Percentiles rank a stretch among this genome's conserved stretches.
Conservation (phyloP, 805 yeast species). For the Monosporozyma aquatica region DNA sequence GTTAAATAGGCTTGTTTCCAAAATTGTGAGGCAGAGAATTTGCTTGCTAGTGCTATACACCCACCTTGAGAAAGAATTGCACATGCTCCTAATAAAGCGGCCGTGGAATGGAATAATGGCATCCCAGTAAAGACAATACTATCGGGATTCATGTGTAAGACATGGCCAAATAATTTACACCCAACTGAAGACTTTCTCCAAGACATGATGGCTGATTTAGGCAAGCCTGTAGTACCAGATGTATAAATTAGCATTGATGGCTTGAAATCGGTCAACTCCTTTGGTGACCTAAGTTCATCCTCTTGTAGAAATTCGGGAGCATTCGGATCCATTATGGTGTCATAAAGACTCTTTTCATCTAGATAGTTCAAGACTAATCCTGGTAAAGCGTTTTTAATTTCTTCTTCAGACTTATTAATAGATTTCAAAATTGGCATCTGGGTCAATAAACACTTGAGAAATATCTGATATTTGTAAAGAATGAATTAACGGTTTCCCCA, state of each 20-base stretch:
- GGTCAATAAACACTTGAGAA: constrained; percentile 62
- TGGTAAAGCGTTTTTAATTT: constrained; percentile 33
- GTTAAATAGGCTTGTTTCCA: constrained; percentile 80
- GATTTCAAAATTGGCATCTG: constrained; percentile 50
- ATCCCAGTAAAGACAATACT: constrained; percentile 76
- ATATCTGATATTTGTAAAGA: constrained; percentile 65
- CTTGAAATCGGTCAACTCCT: constrained; percentile 43
- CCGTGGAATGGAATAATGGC: constrained; percentile 95
- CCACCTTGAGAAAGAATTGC: constrained; percentile 63
- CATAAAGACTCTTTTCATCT: constrained; percentile 41
- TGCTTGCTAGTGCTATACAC: constrained; percentile 66
- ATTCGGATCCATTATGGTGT: constrained; percentile 32
- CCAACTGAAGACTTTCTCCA: constrained; percentile 82
- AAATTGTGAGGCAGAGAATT: constrained; percentile 73
- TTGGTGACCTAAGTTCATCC: constrained; percentile 48
- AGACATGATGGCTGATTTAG: constrained; percentile 87
- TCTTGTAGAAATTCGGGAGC: constrained; percentile 46
- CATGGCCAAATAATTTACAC: constrained; percentile 55
- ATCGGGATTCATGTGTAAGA: constrained; percentile 46
- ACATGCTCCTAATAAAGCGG: constrained; percentile 75
- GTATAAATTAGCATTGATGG: constrained; percentile 75
- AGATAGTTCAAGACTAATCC: constrained; percentile 39
- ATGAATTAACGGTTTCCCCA: constrained; percentile 67
- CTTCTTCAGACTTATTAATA: constrained; percentile 41
- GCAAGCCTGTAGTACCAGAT: constrained; percentile 91